Conservation (phyloP, 805 yeast species). For the Kodamaea restingae region DNA sequence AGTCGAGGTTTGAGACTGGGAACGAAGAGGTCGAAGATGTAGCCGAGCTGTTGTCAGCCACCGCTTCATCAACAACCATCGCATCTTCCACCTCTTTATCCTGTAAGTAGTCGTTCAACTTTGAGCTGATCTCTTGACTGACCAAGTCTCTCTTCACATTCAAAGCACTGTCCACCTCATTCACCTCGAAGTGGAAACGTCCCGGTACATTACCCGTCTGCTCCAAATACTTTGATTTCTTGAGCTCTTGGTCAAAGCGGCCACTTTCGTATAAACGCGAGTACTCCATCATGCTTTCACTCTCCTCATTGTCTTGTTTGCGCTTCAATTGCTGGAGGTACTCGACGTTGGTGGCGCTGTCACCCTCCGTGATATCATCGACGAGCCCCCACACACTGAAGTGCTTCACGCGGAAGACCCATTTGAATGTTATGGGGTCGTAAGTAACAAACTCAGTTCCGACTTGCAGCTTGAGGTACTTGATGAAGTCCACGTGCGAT, state of each 20-base stretch:
- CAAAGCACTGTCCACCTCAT: slow-evolving; percentile 18
- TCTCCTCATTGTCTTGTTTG: slow-evolving; percentile 40
- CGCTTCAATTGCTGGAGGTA: slow-evolving; percentile 36
- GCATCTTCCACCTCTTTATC: background rate
- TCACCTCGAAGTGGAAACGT: slow-evolving; percentile 24
- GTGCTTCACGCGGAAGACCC: slow-evolving; percentile 84
- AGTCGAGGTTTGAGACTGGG: slow-evolving; percentile 21
- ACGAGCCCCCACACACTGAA: slow-evolving; percentile 93
- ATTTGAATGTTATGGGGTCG: slow-evolving; percentile 67
- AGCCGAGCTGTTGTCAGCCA: background rate
- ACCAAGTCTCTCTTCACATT: slow-evolving; percentile 28
- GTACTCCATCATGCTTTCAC: slow-evolving; percentile 31
- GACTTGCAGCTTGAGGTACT: slow-evolving; percentile 45
- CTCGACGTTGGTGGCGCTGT: slow-evolving; percentile 11
- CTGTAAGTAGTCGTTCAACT: background rate
- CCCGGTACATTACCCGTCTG: slow-evolving; percentile 36
- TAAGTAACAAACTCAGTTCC: slow-evolving; percentile 82
- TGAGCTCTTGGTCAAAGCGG: slow-evolving; percentile 28
- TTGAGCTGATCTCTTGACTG: slow-evolving; percentile 1
- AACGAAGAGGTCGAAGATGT: background rate
- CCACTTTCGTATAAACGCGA: slow-evolving; percentile 29
- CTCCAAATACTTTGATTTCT: slow-evolving; percentile 28
- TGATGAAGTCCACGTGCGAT: slow-evolving; percentile 46
- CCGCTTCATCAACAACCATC: background rate
- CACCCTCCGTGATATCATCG: slow-evolving; percentile 53